These are phyloP conservation scores for Nakaseomyces nivariensis DNA, from an alignment of 1,139 yeast genomes.

Conservation along the genomic window DNA sequence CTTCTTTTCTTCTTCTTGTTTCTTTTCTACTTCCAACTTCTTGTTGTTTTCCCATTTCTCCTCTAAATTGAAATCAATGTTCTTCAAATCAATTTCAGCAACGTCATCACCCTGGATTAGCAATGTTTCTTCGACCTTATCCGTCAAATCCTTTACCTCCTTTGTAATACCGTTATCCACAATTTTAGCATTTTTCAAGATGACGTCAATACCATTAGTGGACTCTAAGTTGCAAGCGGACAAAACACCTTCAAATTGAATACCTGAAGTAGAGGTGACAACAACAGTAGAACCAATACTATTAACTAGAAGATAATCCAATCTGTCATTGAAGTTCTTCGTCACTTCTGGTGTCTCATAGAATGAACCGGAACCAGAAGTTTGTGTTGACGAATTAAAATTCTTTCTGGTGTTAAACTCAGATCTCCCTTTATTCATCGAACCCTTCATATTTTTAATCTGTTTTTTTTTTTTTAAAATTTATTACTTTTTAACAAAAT, in stretches of 20 bases:
- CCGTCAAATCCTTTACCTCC: slow-evolving; percentile 28
- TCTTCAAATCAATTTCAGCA: slow-evolving; percentile 42
- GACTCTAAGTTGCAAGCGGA: slow-evolving; percentile 36
- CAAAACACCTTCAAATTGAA: slow-evolving; percentile 50
- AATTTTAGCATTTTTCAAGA: slow-evolving; percentile 43
- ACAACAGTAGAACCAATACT: slow-evolving; percentile 48
- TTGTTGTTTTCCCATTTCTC: slow-evolving; percentile 19
- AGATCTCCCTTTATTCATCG: not conserved
- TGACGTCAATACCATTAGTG: slow-evolving; percentile 39
- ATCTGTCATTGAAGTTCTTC: slow-evolving; percentile 37
- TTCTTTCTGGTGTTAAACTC: slow-evolving; percentile 1
- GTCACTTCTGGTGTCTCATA: slow-evolving; percentile 22
- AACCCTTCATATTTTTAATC: slow-evolving; percentile 7
- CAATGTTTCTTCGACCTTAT: slow-evolving; percentile 37
- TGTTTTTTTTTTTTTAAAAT: slow-evolving; percentile 14
- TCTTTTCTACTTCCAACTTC: slow-evolving; percentile 10
- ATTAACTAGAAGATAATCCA: slow-evolving; percentile 41
- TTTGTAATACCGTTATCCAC: slow-evolving; percentile 32
- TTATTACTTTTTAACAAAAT: too few relatives aligned
- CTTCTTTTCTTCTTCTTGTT: slow-evolving; percentile 6
- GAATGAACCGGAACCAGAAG: slow-evolving; percentile 9
- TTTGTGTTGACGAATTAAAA: not conserved
- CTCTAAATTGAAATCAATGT: slow-evolving; percentile 20
- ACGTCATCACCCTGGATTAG: slow-evolving; percentile 52
- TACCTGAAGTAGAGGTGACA: slow-evolving; percentile 56